These are phyloP conservation scores for Aureobasidium sp. DNA, from an alignment of 2,329 filamentous ascomycete genomes.

Conservation along the genomic window DNA sequence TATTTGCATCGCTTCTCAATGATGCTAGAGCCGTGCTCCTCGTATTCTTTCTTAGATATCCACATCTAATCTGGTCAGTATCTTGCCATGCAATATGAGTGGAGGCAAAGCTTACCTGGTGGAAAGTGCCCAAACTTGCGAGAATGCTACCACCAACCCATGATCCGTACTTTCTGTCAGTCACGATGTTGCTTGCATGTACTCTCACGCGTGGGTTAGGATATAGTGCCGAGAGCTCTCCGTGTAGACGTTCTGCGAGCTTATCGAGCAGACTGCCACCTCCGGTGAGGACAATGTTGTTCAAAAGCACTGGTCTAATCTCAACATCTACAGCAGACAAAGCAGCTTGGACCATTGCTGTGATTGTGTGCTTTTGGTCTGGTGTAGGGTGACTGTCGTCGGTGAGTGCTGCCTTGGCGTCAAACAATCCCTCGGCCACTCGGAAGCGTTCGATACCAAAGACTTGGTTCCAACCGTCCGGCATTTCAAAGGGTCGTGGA, in stretches of 20 bases:
- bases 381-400: constrained; percentile 43
- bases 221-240: constrained; percentile 72
- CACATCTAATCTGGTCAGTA: constrained; percentile 54
- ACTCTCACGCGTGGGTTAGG: constrained; percentile 82
- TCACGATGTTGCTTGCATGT: constrained; percentile 75
- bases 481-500: constrained; percentile 90
- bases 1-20: constrained; percentile 96
- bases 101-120: constrained; percentile 47
- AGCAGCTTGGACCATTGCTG: constrained; percentile 69
- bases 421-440: constrained; percentile 83
- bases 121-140: constrained; percentile 90
- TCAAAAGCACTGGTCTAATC: constrained; percentile 70
- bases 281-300: constrained; percentile 88
- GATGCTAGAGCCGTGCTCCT: constrained; percentile 83
- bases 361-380: constrained; percentile 64
- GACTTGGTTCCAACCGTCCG: constrained; percentile 91
- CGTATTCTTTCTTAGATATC: constrained; percentile 96
- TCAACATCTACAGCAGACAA: constrained; percentile 81
- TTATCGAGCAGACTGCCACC: constrained; percentile 81
- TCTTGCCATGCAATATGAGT: background rate
- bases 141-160: constrained; percentile 98
- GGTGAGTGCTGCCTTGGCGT: constrained; percentile 64
- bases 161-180: constrained; percentile 81
- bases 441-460: constrained; percentile 84
- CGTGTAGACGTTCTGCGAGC: constrained; percentile 82